These are phyloP conservation scores for Rhizopogon vinicolor DNA, from an alignment of 768 basidiomycete genomes.

Conservation along the genomic window DNA sequence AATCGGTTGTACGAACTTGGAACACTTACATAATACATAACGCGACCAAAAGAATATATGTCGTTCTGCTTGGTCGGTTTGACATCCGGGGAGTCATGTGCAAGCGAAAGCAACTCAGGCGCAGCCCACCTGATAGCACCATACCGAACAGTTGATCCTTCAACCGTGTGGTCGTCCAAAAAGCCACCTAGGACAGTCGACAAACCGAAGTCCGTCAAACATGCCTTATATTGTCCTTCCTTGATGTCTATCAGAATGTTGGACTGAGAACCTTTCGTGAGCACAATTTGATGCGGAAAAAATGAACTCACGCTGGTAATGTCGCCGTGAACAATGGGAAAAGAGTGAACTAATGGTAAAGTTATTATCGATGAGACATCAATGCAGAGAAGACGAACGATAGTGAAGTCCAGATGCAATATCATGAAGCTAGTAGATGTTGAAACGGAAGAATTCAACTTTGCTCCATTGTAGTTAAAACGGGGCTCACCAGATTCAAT, in stretches of 20 bases:
- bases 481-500: conserved; percentile 10
- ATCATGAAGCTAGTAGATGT: background rate
- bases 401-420: background rate
- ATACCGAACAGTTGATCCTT: background rate
- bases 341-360: background rate
- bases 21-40: conserved; percentile 8
- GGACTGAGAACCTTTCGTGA: conserved; percentile 17
- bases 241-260: conserved; percentile 35
- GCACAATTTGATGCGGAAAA: background rate
- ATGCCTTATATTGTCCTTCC: conserved; percentile 28
- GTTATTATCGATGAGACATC: background rate
- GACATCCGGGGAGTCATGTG: conserved; percentile 1
- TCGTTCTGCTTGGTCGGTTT: conserved; percentile 26
- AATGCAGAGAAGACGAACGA: background rate
- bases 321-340: background rate
- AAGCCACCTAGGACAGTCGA: conserved; percentile 31
- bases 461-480: background rate
- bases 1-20: background rate
- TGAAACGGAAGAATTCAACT: background rate
- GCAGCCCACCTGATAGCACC: conserved; percentile 42
- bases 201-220: conserved; percentile 38
- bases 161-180: rapidly evolving
- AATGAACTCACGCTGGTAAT: background rate
- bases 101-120: conserved; percentile 25
- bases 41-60: conserved; percentile 31